These are phyloP conservation scores for Neocatenulostroma microsporum DNA, from an alignment of 2,329 filamentous ascomycete genomes.

Conservation along the genomic window DNA sequence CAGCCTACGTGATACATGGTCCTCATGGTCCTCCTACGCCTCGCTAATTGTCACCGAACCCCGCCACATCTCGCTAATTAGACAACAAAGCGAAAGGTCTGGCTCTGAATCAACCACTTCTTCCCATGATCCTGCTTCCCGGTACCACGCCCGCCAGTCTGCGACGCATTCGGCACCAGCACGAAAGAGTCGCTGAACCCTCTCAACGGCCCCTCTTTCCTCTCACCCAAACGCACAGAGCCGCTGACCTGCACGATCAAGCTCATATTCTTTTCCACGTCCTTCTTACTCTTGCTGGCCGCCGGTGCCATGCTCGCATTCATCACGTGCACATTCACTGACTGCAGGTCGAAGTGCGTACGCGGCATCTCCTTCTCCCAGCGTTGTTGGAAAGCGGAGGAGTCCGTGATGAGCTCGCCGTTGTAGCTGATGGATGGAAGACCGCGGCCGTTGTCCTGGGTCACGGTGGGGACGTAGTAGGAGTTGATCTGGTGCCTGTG, in stretches of 20 bases:
- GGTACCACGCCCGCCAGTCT: conserved; percentile 23
- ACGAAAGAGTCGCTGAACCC: conserved; percentile 76
- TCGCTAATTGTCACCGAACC: background rate
- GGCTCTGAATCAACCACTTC: conserved; percentile 36
- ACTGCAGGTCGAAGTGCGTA: conserved; percentile 64
- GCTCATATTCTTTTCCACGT: conserved; percentile 54
- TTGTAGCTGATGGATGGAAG: conserved; percentile 69
- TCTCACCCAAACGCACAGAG: conserved; percentile 57
- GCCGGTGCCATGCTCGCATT: conserved; percentile 46
- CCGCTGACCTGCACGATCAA: conserved; percentile 69
- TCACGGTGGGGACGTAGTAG: conserved; percentile 62
- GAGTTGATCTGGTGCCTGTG: conserved; percentile 49
- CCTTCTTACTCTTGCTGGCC: conserved; percentile 24
- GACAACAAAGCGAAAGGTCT: conserved; percentile 38
- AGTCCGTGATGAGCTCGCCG: conserved; percentile 58
- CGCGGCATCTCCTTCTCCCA: conserved; percentile 59
- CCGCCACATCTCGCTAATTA: too few species aligned
- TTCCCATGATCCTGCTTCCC: conserved; percentile 25
- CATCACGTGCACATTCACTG: conserved; percentile 68
- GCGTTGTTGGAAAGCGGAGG: conserved; percentile 58
- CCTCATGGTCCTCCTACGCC: background rate
- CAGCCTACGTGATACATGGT: background rate
- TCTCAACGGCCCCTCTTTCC: conserved; percentile 53
- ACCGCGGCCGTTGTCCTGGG: conserved; percentile 46
- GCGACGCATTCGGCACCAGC: conserved; percentile 55